A percentile compares a stretch with the other conserved stretches of the same genome.
phyloP scores from a whole-genome alignment of 768 basidiomycete genomes.

The Suillus fuscotomentosus region DNA sequence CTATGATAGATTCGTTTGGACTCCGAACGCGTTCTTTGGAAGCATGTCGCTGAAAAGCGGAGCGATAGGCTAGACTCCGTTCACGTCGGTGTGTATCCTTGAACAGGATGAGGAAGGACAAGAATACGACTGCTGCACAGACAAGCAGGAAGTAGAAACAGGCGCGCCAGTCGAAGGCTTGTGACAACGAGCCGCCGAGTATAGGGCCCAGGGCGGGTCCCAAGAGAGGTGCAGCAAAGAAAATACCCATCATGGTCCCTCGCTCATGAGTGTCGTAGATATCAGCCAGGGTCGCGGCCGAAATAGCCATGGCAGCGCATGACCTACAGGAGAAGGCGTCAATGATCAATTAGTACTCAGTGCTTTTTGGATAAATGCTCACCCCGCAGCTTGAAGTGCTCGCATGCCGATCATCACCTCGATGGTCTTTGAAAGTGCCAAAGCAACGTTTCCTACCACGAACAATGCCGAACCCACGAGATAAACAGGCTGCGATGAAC shows the following conservation, averaged over 20 bases:
- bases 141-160: slow-evolving; percentile 82
- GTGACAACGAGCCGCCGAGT: slow-evolving; percentile 67
- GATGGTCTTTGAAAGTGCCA: slow-evolving; percentile 54
- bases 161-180: slow-evolving; percentile 72
- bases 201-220: slow-evolving; percentile 71
- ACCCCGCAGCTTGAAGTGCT: slow-evolving; percentile 65
- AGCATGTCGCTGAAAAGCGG: slow-evolving; percentile 45
- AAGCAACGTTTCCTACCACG: slow-evolving; percentile 55
- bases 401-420: slow-evolving; percentile 64
- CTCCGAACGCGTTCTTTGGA: slow-evolving; percentile 19
- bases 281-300: slow-evolving; percentile 76
- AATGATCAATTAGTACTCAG: slow-evolving; percentile 1
- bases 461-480: slow-evolving; percentile 51
- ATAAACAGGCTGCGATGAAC: slow-evolving; percentile 48
- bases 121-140: slow-evolving; percentile 50
- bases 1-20: slow-evolving; percentile 18
- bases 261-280: slow-evolving; percentile 73
- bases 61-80: slow-evolving; percentile 78
- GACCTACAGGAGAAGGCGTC: slow-evolving; percentile 38
- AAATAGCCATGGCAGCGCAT: slow-evolving; percentile 66
- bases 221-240: slow-evolving; percentile 76
- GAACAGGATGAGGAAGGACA: slow-evolving; percentile 68
- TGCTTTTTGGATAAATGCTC: slow-evolving; percentile 14
- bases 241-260: slow-evolving; percentile 79
- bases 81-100: slow-evolving; percentile 82